A percentile compares a stretch with the other conserved stretches of the same genome.
Conservation (phyloP, 768 basidiomycete species). For the Leucogyrophana mollusca region DNA sequence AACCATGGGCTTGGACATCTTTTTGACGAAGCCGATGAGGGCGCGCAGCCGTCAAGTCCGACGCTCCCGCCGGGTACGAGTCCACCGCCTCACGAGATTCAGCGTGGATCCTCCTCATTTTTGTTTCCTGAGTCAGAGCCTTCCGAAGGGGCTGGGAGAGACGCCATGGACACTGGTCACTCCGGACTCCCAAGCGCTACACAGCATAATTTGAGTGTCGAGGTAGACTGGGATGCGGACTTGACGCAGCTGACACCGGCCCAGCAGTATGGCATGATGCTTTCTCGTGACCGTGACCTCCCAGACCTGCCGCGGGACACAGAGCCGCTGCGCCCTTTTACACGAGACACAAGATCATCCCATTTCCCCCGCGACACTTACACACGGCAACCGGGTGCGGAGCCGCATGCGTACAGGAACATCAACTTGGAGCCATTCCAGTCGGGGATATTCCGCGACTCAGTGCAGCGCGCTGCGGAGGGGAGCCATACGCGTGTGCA, state of each 20-base stretch:
- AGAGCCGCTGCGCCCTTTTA: too few species aligned
- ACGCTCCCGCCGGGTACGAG: not conserved
- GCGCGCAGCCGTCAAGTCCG: not conserved
- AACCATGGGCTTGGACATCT: not conserved
- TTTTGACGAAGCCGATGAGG: not conserved
- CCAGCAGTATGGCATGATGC: too few species aligned
- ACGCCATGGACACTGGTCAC: too few species aligned
- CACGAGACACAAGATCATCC: too few species aligned
- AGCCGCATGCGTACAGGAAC: conserved; percentile 26
- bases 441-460: conserved; percentile 31
- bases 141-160: conserved; percentile 11
- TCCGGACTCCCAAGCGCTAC: too few species aligned
- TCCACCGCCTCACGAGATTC: conserved; percentile 19
- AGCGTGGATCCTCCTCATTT: conserved; percentile 25
- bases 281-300: too few species aligned
- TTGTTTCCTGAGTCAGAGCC: conserved; percentile 16
- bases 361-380: too few species aligned
- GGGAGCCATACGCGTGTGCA: not conserved
- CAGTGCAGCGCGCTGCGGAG: conserved; percentile 24
- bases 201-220: too few species aligned
- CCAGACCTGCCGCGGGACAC: too few species aligned
- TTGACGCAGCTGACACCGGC: too few species aligned
- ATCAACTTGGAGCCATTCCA: conserved; percentile 30
- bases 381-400: too few species aligned
- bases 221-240: too few species aligned